Base-by-base conservation (phyloP, 768 basidiomycete species). In the Naematelia encephala region DNA sequence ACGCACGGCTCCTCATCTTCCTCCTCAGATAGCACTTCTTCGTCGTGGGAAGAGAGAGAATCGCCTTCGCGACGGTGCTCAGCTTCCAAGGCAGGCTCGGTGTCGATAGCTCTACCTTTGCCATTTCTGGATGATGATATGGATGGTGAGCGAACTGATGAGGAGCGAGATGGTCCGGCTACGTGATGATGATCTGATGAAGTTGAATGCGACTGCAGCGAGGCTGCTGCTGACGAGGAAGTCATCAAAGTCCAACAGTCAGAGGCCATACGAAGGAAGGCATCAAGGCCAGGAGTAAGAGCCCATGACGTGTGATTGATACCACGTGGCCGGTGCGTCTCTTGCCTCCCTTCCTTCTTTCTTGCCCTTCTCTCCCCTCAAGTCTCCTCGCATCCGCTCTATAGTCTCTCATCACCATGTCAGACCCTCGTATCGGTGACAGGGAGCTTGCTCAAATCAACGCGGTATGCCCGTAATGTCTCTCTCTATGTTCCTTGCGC, bases 1-100 rank as follows among this genome's bases (percentile, higher is more conserved):
- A 48, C 83, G 30, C 89, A 92, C 79, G 94, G 92, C 19, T 92
- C 90, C 25, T 93, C 91, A 1, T 91, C 91, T 0, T 81, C 82
- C 0, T 82, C 85, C 0, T 71, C 72, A 0, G 68, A 69, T 4
- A 64, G 63, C 2, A 65, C 69, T 0, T 67, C 66, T 1, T 63
- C 69, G 3, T 59, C 64, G 5, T 61, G 34, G 34, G 34, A 16
- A 39, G 34, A 39, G 34, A 39, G 34, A 8, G 34, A 39, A 16
- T 39, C 34, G 8, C 8, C 34, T 16, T 39, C 34, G 34, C 16
- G 8, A 8, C 8, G 34, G 8, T 39, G 34, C 34, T 8, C 34
- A 39, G 34, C 8, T 39, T 16, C 34, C 8, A 39, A 16, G 16
- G 8, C 34, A 8, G 16, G 34, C 34, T 39, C 59, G 8, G 45